Percentiles rank a stretch among this genome's conserved stretches.
These are phyloP conservation scores for Xerocomellus chrysenteron DNA, from an alignment of 768 basidiomycete genomes.

Conservation along the genomic window DNA sequence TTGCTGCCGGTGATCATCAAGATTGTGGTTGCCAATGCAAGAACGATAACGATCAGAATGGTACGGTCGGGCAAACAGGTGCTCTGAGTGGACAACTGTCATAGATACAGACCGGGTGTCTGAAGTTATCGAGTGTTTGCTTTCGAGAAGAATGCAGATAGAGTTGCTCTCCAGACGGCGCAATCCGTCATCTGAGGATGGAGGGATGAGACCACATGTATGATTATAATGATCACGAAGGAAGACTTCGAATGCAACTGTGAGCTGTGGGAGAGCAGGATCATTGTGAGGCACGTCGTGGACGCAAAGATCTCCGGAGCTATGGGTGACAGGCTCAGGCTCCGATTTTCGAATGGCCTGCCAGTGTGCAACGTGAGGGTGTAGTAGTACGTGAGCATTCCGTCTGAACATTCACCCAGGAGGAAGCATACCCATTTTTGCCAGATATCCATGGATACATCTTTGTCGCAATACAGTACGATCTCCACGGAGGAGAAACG, in stretches of 20 bases:
- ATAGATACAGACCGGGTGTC: no score
- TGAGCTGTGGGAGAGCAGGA: neutral
- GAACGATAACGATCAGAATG: no score
- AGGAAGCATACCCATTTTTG: neutral
- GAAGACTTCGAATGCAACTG: neutral
- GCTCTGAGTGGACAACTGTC: no score
- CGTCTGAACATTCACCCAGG: neutral
- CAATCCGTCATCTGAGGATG: neutral
- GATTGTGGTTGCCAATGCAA: no score
- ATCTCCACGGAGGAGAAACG: neutral
- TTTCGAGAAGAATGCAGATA: no score
- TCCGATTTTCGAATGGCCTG: neutral
- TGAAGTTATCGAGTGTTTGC: no score
- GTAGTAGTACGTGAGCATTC: neutral
- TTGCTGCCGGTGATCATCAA: no score
- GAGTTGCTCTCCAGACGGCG: no score
- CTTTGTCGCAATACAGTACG: neutral
- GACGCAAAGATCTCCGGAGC: neutral
- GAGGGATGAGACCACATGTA: neutral
- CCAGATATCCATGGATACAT: fast-evolving
- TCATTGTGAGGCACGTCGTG: neutral
- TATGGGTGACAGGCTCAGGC: neutral
- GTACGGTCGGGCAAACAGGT: no score
- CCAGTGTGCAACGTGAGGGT: neutral
- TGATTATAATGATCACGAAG: no score